phyloP scores from a whole-genome alignment of 1,139 yeast species.

The Hanseniaspora uvarum region DNA sequence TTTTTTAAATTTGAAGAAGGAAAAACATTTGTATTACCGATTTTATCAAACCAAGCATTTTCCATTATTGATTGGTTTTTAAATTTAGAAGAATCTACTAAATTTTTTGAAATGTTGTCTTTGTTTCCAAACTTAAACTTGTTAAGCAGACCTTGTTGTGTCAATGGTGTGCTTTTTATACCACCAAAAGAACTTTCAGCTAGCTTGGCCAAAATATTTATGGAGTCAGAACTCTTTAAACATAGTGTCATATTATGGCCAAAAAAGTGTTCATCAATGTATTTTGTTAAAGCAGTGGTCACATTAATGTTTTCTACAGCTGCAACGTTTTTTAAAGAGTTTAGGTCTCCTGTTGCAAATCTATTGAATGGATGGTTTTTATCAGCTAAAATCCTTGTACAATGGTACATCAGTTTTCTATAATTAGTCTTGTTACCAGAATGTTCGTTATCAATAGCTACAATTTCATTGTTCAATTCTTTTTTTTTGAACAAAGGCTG shows the following conservation, averaged over 20 bases:
- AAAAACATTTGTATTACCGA: slow-evolving; percentile 23
- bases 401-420: slow-evolving; percentile 48
- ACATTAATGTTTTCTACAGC: slow-evolving; percentile 40
- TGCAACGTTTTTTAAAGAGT: slow-evolving; percentile 49
- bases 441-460: slow-evolving; percentile 58
- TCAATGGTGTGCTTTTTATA: slow-evolving; percentile 21
- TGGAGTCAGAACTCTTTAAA: slow-evolving; percentile 52
- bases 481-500: slow-evolving; percentile 41
- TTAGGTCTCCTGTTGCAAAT: slow-evolving; percentile 62
- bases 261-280: slow-evolving; percentile 39
- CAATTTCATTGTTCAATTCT: slow-evolving; percentile 41
- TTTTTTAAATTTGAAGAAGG: slow-evolving; percentile 20
- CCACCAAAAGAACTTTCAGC: slow-evolving; percentile 38
- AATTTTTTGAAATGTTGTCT: neutral
- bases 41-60: slow-evolving; percentile 21
- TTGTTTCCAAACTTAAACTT: slow-evolving; percentile 8
- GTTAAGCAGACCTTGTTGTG: neutral
- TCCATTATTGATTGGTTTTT: slow-evolving; percentile 19
- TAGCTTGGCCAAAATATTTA: slow-evolving; percentile 45
- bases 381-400: slow-evolving; percentile 42
- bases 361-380: slow-evolving; percentile 51
- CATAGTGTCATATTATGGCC: slow-evolving; percentile 51
- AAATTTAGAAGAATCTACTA: slow-evolving; percentile 15
- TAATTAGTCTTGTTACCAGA: slow-evolving; percentile 37
- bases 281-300: slow-evolving; percentile 44